Evolutionary conservation across 441 rosid species (phyloP), one percentile per base, ranked within the genome.

Genomic region (Eruca vesicaria): DNA sequence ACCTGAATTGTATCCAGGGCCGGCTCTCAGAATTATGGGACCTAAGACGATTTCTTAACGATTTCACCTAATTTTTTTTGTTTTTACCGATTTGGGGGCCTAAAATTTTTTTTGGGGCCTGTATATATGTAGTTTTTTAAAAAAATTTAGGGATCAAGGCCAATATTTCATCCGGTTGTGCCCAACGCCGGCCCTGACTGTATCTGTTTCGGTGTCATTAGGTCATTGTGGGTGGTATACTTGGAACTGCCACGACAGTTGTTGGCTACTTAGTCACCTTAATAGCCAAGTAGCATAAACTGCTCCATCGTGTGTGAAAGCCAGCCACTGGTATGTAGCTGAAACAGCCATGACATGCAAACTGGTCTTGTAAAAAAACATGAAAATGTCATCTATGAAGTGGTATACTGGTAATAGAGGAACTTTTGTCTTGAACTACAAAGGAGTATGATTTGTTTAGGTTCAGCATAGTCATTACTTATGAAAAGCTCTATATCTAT

Each of bases 221-320:
- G 99, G 99, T 93, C 23, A 26, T 89, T 64, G 98, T 88, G 11
- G 99, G 99, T 63, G 86, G 88, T 9, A 12, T 58, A 26, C 95
- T 95, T 11, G 99, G 99, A 56, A 75, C 80, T 31, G 74, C 72
- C 9, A 89, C 97, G 4, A 89, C 94, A 21, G 66, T 69, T 66
- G 48, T 72, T 43, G 93, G 92, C 38, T 81, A 85, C 76, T 21
- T 89, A 60, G 82, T 90, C 77, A 62, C 59, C 58, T 45, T 71
- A 41, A 9, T 71, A 35, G 72, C 26, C 6, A 62, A 58, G 43
- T 77, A 56, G 71, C 38, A 18, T 28, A 28, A 67, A 8, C 16
- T 32, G 38, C 5, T 45, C 60, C 10, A 16, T 58, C 3, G 11
- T 12, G 55, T 67, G 61, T 48, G 55, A 48, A 50, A 74, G 61